Evolutionary conservation across 2,329 filamentous ascomycete genomes (phyloP).

Genomic region (Xylaria sp.): DNA sequence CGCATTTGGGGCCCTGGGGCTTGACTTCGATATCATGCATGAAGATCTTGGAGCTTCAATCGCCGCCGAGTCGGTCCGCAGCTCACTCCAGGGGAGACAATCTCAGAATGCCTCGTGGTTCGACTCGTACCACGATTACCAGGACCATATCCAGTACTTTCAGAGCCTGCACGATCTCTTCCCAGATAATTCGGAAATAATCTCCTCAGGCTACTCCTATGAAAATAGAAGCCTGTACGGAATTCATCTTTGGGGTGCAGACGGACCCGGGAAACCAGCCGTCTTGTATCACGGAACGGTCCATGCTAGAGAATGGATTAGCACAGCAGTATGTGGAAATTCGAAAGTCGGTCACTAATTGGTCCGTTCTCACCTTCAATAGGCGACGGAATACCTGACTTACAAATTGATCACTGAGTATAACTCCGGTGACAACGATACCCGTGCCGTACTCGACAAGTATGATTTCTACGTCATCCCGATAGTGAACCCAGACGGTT

Average conservation of each 20-base stretch:
- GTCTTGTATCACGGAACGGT: slow-evolving; percentile 63
- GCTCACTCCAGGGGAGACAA: slow-evolving; percentile 36
- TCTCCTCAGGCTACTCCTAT: slow-evolving; percentile 58
- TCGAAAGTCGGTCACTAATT: not conserved
- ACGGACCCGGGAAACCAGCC: slow-evolving; percentile 59
- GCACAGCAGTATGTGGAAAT: slow-evolving; percentile 50
- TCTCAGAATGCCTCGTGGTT: slow-evolving; percentile 56
- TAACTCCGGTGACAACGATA: slow-evolving; percentile 48
- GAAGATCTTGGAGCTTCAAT: slow-evolving; percentile 49
- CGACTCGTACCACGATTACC: slow-evolving; percentile 61
- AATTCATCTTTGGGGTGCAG: slow-evolving; percentile 60
- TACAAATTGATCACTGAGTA: slow-evolving; percentile 59
- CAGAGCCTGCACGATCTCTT: slow-evolving; percentile 55
- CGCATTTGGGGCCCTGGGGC: slow-evolving; percentile 47
- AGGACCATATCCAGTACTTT: slow-evolving; percentile 61
- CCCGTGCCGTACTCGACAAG: slow-evolving; percentile 60
- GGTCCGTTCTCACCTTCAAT: slow-evolving; percentile 10
- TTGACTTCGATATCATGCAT: slow-evolving; percentile 49
- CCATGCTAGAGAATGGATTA: slow-evolving; percentile 67
- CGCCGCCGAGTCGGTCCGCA: slow-evolving; percentile 43
- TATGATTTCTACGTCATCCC: slow-evolving; percentile 75
- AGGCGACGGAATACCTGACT: slow-evolving; percentile 60
- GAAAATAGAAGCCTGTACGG: slow-evolving; percentile 67
- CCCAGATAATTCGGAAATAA: slow-evolving; percentile 58
- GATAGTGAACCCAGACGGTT: slow-evolving; percentile 70